Evolutionary conservation across 75 land plant species (phyloP).

Genomic region (Azolla pinnata): DNA sequence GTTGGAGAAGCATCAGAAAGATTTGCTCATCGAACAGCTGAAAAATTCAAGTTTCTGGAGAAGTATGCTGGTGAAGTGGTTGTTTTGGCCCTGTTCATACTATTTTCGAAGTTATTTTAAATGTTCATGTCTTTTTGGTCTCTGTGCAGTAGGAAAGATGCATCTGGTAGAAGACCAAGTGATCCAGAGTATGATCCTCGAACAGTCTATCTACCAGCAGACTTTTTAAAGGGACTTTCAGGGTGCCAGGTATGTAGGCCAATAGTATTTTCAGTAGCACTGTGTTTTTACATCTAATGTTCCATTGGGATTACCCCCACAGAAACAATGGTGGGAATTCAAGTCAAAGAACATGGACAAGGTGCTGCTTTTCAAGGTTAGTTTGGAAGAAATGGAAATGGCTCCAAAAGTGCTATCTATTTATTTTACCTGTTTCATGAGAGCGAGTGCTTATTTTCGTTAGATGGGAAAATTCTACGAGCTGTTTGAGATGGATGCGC

Average conservation of each 20-base stretch:
- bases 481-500: slow-evolving; percentile 99
- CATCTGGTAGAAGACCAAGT: slow-evolving; percentile 56
- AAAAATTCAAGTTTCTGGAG: slow-evolving; percentile 64
- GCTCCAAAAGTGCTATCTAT: too few species aligned
- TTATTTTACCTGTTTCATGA: too few species aligned
- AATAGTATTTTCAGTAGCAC: neutral
- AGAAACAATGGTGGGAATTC: slow-evolving; percentile 99
- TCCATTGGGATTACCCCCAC: neutral
- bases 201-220: slow-evolving; percentile 66
- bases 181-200: slow-evolving; percentile 71
- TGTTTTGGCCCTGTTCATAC: neutral
- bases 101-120: neutral
- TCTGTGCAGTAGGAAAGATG: slow-evolving; percentile 41
- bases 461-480: slow-evolving; percentile 99
- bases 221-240: slow-evolving; percentile 60
- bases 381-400: too few species aligned
- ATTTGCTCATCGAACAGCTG: slow-evolving; percentile 50
- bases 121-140: neutral
- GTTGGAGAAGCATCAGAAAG: slow-evolving; percentile 60
- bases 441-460: too few species aligned
- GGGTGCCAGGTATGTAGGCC: slow-evolving; percentile 84
- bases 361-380: slow-evolving; percentile 89
- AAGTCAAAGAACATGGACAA: slow-evolving; percentile 98
- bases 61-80: slow-evolving; percentile 36
- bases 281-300: neutral